phyloP scores from a whole-genome alignment of 1,139 yeast species.

The Candida sanyaensis region DNA sequence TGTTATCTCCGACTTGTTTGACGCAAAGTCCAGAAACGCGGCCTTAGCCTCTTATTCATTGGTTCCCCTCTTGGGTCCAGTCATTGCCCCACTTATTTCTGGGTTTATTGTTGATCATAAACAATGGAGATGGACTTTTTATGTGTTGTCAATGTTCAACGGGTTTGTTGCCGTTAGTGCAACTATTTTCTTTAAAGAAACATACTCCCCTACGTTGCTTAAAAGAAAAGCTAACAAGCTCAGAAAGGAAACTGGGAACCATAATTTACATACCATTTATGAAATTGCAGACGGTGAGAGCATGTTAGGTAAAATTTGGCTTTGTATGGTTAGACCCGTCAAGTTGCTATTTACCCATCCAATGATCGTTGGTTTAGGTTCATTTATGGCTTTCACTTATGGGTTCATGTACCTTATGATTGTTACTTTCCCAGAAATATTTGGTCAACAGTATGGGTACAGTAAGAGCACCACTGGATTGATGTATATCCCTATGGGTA shows the following conservation, averaged over 20 bases:
- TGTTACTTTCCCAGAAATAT: slow-evolving; percentile 44
- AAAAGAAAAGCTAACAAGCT: slow-evolving; percentile 31
- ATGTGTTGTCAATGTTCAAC: slow-evolving; percentile 43
- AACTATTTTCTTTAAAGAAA: slow-evolving; percentile 38
- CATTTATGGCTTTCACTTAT: slow-evolving; percentile 48
- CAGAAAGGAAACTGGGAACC: slow-evolving; percentile 38
- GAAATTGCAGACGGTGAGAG: slow-evolving; percentile 43
- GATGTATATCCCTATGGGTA: slow-evolving; percentile 49
- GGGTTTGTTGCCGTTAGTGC: slow-evolving; percentile 40
- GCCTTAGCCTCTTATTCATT: slow-evolving; percentile 46
- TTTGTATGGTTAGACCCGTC: slow-evolving; percentile 42
- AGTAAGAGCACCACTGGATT: slow-evolving; percentile 37
- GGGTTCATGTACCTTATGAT: slow-evolving; percentile 51
- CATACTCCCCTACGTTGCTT: slow-evolving; percentile 42
- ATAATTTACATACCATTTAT: slow-evolving; percentile 43
- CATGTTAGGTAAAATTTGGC: slow-evolving; percentile 27
- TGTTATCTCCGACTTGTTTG: slow-evolving; percentile 39
- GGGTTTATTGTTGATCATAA: slow-evolving; percentile 54
- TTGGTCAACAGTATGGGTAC: slow-evolving; percentile 35
- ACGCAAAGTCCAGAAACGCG: slow-evolving; percentile 36
- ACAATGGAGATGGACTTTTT: slow-evolving; percentile 48
- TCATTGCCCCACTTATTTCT: slow-evolving; percentile 58
- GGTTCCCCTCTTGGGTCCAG: slow-evolving; percentile 60
- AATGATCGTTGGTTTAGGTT: slow-evolving; percentile 46
- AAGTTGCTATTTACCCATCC: slow-evolving; percentile 45